Evolutionary conservation across 495 filamentous ascomycete species (phyloP).

Genomic region (Xylaria curta): DNA sequence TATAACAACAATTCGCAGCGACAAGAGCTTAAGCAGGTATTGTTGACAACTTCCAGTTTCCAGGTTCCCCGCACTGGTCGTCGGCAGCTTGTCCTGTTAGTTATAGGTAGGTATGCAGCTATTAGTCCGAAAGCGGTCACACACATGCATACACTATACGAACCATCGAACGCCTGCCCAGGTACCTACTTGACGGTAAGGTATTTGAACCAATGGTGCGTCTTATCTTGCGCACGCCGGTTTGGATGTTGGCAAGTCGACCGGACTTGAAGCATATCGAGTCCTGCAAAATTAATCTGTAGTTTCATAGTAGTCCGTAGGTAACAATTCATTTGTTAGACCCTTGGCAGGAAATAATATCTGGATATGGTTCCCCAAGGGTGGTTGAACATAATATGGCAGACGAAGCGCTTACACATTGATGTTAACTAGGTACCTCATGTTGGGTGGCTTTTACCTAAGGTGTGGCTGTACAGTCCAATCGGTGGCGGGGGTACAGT

Average conservation of each 20-base stretch:
- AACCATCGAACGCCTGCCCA: not conserved
- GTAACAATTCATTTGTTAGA: not conserved
- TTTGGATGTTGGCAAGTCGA: not conserved
- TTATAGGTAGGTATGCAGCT: not conserved
- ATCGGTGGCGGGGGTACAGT: slow-evolving; percentile 1
- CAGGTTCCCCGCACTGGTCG: slow-evolving; percentile 18
- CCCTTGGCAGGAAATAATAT: not conserved
- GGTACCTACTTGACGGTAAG: not conserved
- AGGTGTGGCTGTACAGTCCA: not conserved
- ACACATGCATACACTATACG: slow-evolving; percentile 6
- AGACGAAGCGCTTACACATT: too few relatives aligned
- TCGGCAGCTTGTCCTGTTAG: slow-evolving; percentile 1
- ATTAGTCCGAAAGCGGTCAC: slow-evolving; percentile 18
- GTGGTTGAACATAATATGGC: not conserved
- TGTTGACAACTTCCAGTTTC: not conserved
- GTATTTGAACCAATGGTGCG: slow-evolving; percentile 7
- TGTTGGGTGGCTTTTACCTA: slow-evolving; percentile 1
- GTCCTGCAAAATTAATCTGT: not conserved
- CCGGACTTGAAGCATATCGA: not conserved
- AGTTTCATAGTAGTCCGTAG: not conserved
- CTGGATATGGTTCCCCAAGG: too few relatives aligned
- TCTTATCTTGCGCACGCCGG: not conserved
- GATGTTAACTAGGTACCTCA: too few relatives aligned
- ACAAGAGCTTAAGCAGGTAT: not conserved
- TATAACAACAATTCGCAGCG: not conserved